phyloP scores from a whole-genome alignment of 176 grass and related monocot genomes.

The Musa acuminata region DNA sequence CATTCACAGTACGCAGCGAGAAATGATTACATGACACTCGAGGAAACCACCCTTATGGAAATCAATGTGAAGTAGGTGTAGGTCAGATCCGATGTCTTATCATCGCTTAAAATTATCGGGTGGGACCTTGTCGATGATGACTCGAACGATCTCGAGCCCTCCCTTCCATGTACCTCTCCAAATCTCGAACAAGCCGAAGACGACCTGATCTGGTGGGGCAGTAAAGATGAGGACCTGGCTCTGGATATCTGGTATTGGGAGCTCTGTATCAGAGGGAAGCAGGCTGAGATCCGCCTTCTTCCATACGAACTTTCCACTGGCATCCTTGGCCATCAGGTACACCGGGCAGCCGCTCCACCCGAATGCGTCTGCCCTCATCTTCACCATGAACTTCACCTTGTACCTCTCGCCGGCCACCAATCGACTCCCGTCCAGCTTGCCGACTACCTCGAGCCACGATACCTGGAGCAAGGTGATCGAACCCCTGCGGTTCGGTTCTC shows the following conservation, averaged over 20 bases:
- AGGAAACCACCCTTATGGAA: too few relatives aligned
- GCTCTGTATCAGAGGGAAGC: too few relatives aligned
- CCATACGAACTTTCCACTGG: background rate
- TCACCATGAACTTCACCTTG: background rate
- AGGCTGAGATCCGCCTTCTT: background rate
- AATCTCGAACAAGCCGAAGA: slow-evolving; percentile 25
- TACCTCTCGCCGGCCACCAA: background rate
- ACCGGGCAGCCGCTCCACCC: slow-evolving; percentile 19
- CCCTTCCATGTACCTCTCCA: slow-evolving; percentile 32
- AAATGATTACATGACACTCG: too few relatives aligned
- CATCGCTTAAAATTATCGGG: too few relatives aligned
- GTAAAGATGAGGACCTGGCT: too few relatives aligned
- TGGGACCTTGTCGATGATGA: background rate
- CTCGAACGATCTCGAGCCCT: slow-evolving; percentile 5
- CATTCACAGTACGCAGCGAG: too few relatives aligned
- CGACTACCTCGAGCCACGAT: background rate
- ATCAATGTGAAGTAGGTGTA: too few relatives aligned
- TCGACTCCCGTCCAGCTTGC: background rate
- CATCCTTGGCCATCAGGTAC: slow-evolving; percentile 17
- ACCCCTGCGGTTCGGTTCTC: too few relatives aligned
- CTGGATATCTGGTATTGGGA: too few relatives aligned
- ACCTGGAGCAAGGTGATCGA: background rate
- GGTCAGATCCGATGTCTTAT: too few relatives aligned
- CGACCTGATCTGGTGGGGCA: background rate
- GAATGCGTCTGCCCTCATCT: slow-evolving; percentile 23